A percentile compares a stretch with the other conserved stretches of the same genome.
phyloP scores from a whole-genome alignment of 2,329 filamentous ascomycete species.

The Xylaria sp. region DNA sequence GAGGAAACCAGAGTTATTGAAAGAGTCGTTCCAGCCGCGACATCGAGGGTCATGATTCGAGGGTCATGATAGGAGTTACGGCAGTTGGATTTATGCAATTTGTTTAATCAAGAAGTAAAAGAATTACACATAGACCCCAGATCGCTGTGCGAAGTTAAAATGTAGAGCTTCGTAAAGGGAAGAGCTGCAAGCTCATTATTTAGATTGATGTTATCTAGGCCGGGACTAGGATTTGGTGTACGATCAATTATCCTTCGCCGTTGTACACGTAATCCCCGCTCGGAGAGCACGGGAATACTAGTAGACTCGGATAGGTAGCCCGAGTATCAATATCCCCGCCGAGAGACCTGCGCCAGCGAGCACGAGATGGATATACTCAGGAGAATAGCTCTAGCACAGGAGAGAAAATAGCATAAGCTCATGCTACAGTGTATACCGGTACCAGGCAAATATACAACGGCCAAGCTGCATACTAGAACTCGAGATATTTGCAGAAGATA shows the following conservation, averaged over 20 bases:
- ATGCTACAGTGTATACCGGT: too few species aligned
- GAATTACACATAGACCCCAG: background rate
- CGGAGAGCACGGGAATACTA: constrained; percentile 5
- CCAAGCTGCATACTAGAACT: too few species aligned
- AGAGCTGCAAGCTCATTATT: background rate
- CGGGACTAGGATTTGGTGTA: background rate
- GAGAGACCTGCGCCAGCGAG: background rate
- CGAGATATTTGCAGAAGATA: too few species aligned
- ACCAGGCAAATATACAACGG: too few species aligned
- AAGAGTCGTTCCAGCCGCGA: constrained; percentile 53
- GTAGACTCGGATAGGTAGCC: background rate
- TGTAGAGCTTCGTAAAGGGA: background rate
- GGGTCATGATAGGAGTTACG: constrained; percentile 3
- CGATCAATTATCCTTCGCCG: background rate
- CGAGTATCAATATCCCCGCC: background rate
- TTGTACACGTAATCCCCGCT: constrained; percentile 3
- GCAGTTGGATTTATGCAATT: background rate
- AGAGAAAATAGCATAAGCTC: too few species aligned
- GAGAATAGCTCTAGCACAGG: too few species aligned
- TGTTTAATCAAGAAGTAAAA: background rate
- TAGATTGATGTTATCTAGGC: background rate
- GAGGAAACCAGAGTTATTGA: constrained; percentile 69
- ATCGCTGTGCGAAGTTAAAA: background rate
- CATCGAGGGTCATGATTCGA: constrained; percentile 31
- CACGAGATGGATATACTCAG: too few species aligned